A percentile compares a stretch with the other conserved stretches of the same genome.
Evolutionary conservation across 768 basidiomycete genomes (phyloP).

Genomic region (Russula brevipes): DNA sequence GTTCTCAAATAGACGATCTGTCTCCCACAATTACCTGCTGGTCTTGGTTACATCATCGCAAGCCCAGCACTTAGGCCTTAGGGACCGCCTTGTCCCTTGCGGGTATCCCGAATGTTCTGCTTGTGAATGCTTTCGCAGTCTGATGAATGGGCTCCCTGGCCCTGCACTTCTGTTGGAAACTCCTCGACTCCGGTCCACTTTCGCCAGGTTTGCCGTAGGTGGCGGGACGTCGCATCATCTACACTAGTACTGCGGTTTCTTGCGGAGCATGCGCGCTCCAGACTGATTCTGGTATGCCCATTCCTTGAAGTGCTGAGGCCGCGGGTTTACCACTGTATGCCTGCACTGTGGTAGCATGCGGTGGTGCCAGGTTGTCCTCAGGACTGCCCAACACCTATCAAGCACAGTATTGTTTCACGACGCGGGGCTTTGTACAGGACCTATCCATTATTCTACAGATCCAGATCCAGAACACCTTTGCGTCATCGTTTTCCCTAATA

Average conservation of each 20-base stretch:
- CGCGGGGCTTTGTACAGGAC: background rate
- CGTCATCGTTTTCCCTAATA: background rate
- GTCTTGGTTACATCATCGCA: background rate
- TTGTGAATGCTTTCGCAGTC: background rate
- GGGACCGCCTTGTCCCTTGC: slow-evolving; percentile 9
- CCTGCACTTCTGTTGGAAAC: slow-evolving; percentile 1
- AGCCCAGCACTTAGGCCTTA: background rate
- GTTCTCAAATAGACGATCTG: background rate
- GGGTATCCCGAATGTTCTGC: background rate
- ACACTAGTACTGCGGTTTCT: slow-evolving; percentile 3
- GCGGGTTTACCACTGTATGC: no score
- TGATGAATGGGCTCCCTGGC: background rate
- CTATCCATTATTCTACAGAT: background rate
- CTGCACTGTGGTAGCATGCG: no score
- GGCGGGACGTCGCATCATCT: background rate
- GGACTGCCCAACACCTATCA: no score
- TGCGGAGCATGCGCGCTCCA: background rate
- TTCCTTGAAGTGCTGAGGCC: no score
- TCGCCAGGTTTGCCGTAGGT: background rate
- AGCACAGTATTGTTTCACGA: background rate
- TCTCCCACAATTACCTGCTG: background rate
- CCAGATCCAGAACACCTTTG: background rate
- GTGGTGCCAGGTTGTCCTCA: no score
- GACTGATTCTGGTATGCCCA: no score
- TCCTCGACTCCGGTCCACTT: no score